Conservation (phyloP, 1,139 yeast species). For the Trichomonascaceae sp. region DNA sequence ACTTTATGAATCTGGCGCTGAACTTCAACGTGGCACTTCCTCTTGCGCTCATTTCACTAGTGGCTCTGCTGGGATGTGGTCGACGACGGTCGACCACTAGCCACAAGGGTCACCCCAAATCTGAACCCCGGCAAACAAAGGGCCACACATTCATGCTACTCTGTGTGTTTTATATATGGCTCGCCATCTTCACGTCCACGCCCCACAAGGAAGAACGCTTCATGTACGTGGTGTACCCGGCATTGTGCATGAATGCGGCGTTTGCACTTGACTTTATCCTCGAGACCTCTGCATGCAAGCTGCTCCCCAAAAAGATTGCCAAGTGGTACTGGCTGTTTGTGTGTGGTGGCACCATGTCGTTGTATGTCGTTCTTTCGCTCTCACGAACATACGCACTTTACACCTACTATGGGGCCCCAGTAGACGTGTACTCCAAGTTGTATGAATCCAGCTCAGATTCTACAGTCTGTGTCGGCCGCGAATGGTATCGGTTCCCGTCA, state of each 20-base stretch:
- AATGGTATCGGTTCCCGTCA: constrained; percentile 89
- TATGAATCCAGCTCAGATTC: constrained; percentile 27
- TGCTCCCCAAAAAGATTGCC: constrained; percentile 12
- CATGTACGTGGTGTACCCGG: constrained; percentile 70
- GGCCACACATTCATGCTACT: constrained; percentile 6
- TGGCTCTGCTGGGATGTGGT: constrained; percentile 13
- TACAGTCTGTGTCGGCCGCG: constrained; percentile 78
- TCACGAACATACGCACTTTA: constrained; percentile 24
- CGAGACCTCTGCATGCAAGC: too few relatives aligned
- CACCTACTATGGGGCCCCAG: constrained; percentile 25
- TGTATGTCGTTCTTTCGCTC: constrained; percentile 7
- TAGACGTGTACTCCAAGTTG: constrained; percentile 18
- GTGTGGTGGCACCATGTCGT: constrained; percentile 1
- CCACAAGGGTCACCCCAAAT: too few relatives aligned
- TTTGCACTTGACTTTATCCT: constrained; percentile 26
- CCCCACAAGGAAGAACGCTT: constrained; percentile 94
- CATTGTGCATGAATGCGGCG: constrained; percentile 52
- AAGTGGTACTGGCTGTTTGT: constrained; percentile 2
- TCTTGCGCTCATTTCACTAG: constrained; percentile 33
- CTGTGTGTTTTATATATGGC: constrained; percentile 50
- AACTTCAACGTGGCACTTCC: constrained; percentile 54
- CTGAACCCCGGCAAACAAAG: not conserved
- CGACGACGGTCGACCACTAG: constrained; percentile 5
- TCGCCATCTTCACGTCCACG: constrained; percentile 49
- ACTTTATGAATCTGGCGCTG: constrained; percentile 50